Base-by-base conservation (phyloP, 495 filamentous ascomycete genomes). In the Penicillium bovifimosum region DNA sequence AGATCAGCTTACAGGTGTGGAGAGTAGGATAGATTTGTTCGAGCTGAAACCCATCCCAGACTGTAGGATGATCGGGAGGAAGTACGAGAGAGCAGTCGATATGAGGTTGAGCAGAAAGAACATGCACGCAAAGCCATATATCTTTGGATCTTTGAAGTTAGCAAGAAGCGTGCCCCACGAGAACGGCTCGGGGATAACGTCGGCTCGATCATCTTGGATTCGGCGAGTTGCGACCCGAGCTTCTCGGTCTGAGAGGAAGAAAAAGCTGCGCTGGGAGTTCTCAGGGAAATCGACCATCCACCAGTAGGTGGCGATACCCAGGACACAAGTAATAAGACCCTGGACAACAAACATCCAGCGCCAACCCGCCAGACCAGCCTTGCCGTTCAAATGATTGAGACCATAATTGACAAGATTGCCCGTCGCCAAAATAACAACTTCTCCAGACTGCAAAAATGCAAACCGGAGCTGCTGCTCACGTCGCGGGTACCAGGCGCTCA, bases 201-300 rank as follows among this genome's bases (percentile, higher is more conserved):
- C 88, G 18, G 77, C 81, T 29, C 88, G 78, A 62, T 87, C 86
- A 4, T 71, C 66, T 47, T 81, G 67, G 54, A 90, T 85, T 16
- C 84, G 71, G 13, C 69, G 71, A 3, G 80, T 63, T 6, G 83
- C 80, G 6, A 87, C 52, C 9, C 70, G 64, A 6, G 77, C 76
- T 62, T 88, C 86, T 14, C 73, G 68, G 3, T 76, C 52, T 8
- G 78, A 78, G 20, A 90, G 72, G 59, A 90, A 91, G 47, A 52
- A 68, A 56, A 85, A 84, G 64, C 81, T 85, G 3, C 66, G 65
- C 41, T 79, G 73, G 0, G 82, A 74, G 7, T 83, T 79, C 47
- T 90, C 86, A 0, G 87, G 87, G 54, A 92, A 92, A 56, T 90
- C 87, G 24, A 90, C 75, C 63, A 91, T 89, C 85, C 85, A 90